A percentile compares a stretch with the other conserved stretches of the same genome.
These are phyloP conservation scores for Schizonepeta tenuifolia DNA, from an alignment of 257 asterid genomes.

Conservation along the genomic window DNA sequence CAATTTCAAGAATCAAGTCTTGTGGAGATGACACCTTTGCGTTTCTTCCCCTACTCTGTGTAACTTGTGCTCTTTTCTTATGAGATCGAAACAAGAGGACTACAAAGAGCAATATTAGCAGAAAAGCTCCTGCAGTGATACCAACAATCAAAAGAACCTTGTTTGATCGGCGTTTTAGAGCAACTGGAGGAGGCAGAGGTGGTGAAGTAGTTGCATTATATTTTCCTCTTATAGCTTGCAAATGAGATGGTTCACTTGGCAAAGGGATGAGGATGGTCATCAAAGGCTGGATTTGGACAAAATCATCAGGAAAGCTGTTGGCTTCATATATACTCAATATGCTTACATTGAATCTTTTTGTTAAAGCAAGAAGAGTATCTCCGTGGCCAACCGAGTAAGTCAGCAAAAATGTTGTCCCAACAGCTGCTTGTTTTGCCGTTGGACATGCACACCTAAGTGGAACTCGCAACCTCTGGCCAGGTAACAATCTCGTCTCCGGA, in stretches of 20 bases:
- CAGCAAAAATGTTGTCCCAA: constrained; percentile 42
- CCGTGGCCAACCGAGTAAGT: constrained; percentile 48
- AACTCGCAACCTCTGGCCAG: constrained; percentile 43
- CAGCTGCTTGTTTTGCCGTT: constrained; percentile 38
- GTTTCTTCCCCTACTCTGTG: constrained; percentile 13
- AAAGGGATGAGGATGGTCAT: constrained; percentile 55
- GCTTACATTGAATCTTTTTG: constrained; percentile 48
- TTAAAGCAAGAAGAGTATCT: constrained; percentile 40
- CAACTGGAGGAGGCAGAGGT: neutral
- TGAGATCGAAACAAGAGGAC: constrained; percentile 33
- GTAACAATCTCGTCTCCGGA: constrained; percentile 23
- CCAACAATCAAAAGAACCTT: constrained; percentile 30
- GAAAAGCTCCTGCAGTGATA: constrained; percentile 36
- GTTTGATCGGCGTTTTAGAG: constrained; percentile 29
- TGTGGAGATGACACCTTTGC: constrained; percentile 23
- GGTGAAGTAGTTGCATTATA: constrained; percentile 18
- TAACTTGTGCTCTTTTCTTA: constrained; percentile 28
- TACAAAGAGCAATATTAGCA: constrained; percentile 32
- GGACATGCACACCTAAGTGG: constrained; percentile 70
- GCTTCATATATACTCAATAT: constrained; percentile 37
- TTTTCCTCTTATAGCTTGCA: constrained; percentile 17
- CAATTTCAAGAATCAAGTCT: constrained; percentile 50
- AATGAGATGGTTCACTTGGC: constrained; percentile 39
- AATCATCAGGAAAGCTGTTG: constrained; percentile 42
- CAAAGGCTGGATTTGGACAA: constrained; percentile 40